Percentiles rank a stretch among this genome's conserved stretches.
Evolutionary conservation across 257 asterid species (phyloP).

Genomic region (Solanum arcanum): DNA sequence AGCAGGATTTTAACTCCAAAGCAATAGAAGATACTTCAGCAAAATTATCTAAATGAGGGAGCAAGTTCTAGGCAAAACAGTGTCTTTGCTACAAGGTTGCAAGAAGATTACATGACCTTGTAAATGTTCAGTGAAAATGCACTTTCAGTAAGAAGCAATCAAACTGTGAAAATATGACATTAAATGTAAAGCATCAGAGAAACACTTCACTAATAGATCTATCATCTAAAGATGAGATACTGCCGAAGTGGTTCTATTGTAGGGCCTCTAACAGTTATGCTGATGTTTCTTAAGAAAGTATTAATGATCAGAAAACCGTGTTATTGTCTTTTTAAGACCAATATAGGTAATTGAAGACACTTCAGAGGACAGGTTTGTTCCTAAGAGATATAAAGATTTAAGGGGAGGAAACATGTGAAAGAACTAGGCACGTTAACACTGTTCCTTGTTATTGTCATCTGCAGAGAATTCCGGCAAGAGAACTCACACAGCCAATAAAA

Average conservation of each 20-base stretch:
- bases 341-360: neutral
- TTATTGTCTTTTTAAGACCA: neutral
- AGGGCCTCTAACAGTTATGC: neutral
- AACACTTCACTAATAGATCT: neutral
- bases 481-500: neutral
- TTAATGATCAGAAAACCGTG: neutral
- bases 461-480: neutral
- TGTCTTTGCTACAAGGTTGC: neutral
- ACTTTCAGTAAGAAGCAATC: neutral
- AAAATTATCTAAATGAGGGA: neutral
- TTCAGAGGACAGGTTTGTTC: neutral
- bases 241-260: neutral
- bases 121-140: neutral
- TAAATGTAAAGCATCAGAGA: neutral
- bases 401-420: neutral
- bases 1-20: neutral
- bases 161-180: neutral
- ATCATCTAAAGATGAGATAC: neutral
- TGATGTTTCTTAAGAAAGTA: neutral
- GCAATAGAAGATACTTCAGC: neutral
- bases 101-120: neutral
- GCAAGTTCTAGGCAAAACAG: neutral
- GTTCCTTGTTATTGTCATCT: neutral
- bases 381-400: neutral
- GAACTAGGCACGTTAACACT: neutral